Evolutionary conservation across 1,284 basidiomycete genomes (phyloP), one percentile per base, ranked within the genome.

Genomic region (Trametes pubescens): DNA sequence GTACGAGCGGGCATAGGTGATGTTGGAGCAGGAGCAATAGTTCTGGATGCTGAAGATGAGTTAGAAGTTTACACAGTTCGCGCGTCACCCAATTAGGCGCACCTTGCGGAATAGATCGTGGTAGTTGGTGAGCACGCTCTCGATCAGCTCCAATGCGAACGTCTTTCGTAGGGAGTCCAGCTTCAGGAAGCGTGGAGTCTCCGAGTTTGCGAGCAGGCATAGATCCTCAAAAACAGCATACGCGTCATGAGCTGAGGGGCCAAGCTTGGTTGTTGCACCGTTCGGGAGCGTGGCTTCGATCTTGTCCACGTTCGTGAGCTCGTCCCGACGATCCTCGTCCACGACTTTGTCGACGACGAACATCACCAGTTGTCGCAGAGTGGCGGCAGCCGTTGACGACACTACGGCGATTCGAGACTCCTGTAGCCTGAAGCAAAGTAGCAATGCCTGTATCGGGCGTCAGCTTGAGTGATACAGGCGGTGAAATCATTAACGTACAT

Each of bases 51-150:
- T 94, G 65, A 10, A n/a, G 48, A 61, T 37, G 32, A 14, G 21
- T 51, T 29, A 11, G 46, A 35, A 52, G 18, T 21, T 8, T 26
- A 57, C 51, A 7, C 26, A 18, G 22, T 47, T 7, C 44, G 43
- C 2, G 47, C 14, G 35, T 10, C 14, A 22, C 22, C 22, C 4
- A 7, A 24, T n/a, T 2, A 9, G n/a, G 18, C 80, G 65, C 66
- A 92, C 94, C 80, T 90, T 86, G 65, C 91, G 87, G 73, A 99
- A 97, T 0, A 96, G 84, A 14, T 86, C 86, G 68, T 96, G 91
- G 74, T 99, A 98, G 69, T 98, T 98, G 14, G 95, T 97, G 57
- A 99, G 80, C 5, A 99, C 94, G 73, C 96, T 98, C 79, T 99
- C 98, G 61, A 99, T 94, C 58, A 99, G 81, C 78, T 99, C 97